Percentiles rank a stretch among this genome's conserved stretches.
Evolutionary conservation across 2,329 filamentous ascomycete species (phyloP).

Genomic region (Dactylonectria macrodidyma): DNA sequence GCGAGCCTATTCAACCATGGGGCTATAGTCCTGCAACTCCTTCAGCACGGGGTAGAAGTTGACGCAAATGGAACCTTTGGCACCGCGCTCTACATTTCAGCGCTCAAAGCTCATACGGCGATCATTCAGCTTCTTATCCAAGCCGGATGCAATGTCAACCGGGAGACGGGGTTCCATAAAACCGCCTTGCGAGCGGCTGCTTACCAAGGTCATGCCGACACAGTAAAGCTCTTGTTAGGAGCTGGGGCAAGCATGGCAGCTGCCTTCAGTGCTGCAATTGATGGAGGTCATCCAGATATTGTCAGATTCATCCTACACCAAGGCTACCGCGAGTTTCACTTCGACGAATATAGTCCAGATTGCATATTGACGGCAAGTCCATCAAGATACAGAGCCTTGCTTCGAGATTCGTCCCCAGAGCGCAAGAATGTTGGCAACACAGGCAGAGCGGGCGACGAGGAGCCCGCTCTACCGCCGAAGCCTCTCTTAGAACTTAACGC

Average conservation of each 20-base stretch:
- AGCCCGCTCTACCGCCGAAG: not conserved
- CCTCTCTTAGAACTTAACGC: not conserved
- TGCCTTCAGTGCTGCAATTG: conserved; percentile 21
- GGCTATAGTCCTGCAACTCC: conserved; percentile 3
- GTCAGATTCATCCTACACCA: conserved; percentile 15
- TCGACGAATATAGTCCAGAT: not conserved
- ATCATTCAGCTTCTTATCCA: conserved; percentile 18
- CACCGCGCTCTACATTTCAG: conserved; percentile 20
- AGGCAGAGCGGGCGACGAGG: not conserved
- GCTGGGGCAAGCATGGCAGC: conserved; percentile 1
- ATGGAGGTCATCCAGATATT: conserved; percentile 26
- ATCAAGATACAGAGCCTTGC: conserved; percentile 3
- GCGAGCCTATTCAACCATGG: conserved; percentile 24
- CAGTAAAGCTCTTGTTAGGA: conserved; percentile 12
- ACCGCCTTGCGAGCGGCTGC: conserved; percentile 25
- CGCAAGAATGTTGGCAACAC: not conserved
- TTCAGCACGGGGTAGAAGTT: conserved; percentile 12
- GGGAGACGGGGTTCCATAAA: not conserved
- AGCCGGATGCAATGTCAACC: conserved; percentile 8
- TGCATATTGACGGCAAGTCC: no score
- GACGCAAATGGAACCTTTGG: conserved; percentile 10
- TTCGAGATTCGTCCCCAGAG: conserved; percentile 6
- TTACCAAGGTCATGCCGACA: conserved; percentile 10
- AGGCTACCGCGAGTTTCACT: not conserved
- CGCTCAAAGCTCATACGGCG: not conserved